A percentile compares a stretch with the other conserved stretches of the same genome.
Conservation (phyloP, 2,329 filamentous ascomycete species). For the Ceratocystis lukuohia region DNA sequence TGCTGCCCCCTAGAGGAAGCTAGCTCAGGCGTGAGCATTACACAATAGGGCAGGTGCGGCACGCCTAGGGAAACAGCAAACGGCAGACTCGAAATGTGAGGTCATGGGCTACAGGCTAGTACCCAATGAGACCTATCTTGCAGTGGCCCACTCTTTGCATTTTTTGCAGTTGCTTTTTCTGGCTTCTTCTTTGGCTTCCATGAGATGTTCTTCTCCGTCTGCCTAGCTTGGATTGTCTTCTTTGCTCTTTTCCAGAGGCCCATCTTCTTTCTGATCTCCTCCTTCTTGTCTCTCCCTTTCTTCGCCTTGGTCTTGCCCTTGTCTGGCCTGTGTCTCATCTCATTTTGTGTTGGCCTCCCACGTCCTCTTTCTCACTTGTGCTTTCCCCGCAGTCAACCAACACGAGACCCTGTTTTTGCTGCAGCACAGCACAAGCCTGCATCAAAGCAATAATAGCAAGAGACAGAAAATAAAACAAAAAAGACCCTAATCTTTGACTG, state of each 20-base stretch:
- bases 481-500: not conserved
- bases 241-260: not conserved
- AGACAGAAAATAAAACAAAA: not conserved
- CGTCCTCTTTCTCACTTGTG: not conserved
- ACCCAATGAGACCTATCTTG: not conserved
- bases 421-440: not conserved
- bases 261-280: not conserved
- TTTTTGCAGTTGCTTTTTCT: not conserved
- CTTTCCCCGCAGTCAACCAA: not conserved
- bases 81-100: not conserved
- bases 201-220: not conserved
- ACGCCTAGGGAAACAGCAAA: not conserved
- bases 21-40: not conserved
- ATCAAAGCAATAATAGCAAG: not conserved
- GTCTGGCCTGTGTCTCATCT: slow-evolving; percentile 7
- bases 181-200: not conserved
- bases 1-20: not conserved
- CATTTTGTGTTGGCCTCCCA: not conserved
- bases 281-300: not conserved
- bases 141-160: not conserved
- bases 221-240: not conserved
- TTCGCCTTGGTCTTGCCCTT: not conserved
- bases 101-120: not conserved
- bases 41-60: not conserved
- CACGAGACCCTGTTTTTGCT: not conserved